Conservation (phyloP, 1,139 yeast genomes). For the Candida pseudoviswanathii region DNA sequence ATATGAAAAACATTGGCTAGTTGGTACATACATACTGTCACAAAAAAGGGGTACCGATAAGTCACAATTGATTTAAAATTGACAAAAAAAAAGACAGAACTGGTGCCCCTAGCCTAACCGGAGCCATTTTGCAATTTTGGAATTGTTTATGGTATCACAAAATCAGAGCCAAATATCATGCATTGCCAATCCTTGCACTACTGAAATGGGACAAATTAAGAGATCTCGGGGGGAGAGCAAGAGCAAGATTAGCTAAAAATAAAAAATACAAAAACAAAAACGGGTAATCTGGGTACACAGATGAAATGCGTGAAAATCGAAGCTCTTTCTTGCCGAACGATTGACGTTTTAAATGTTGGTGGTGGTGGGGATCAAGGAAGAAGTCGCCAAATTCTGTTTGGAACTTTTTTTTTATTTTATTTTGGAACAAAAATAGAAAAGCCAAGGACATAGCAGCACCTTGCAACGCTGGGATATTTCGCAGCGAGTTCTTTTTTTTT, state of each 20-base stretch:
- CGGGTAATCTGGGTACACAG: not conserved
- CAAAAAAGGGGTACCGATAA: no score
- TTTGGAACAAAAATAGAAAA: constrained; percentile 1
- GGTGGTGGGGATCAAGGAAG: not conserved
- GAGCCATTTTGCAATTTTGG: not conserved
- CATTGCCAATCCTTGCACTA: not conserved
- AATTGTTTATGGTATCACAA: not conserved
- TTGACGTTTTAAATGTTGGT: not conserved
- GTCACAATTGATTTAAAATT: no score
- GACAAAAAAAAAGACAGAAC: no score
- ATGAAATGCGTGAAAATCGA: not conserved
- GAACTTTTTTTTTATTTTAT: not conserved
- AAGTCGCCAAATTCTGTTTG: not conserved
- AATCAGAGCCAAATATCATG: not conserved
- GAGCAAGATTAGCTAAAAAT: not conserved
- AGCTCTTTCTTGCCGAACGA: not conserved
- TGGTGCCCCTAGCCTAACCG: no score
- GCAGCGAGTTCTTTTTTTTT: not conserved
- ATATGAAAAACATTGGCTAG: no score
- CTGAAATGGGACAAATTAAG: not conserved
- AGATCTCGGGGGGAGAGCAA: not conserved
- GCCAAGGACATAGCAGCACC: not conserved
- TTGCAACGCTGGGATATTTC: not conserved
- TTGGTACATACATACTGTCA: no score
- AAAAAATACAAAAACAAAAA: not conserved